Base-by-base conservation (phyloP, 2,329 filamentous ascomycete genomes). In the Cladobotryum protrusum region DNA sequence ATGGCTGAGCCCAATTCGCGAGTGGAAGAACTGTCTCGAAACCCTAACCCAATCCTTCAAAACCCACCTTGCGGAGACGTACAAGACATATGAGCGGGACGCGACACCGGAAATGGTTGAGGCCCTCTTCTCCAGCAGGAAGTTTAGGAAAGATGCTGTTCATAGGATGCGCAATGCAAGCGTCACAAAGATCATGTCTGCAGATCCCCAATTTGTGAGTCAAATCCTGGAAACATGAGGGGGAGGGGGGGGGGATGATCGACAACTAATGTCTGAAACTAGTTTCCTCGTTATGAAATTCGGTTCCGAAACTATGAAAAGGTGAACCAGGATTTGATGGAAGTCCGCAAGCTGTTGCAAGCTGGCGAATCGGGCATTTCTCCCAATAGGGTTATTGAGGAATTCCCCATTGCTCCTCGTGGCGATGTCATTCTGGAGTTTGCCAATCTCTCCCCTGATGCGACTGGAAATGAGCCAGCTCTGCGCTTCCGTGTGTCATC, bases 341-440 rank as follows among this genome's bases (percentile, higher is more conserved):
- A 70, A 1, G 59, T 74, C 4, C 64, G 66, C 5, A 63, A 65
- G n/a, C 59, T 76, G 1, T 59, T 77, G 2, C 66, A 71, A 14
- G 58, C 65, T 1, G 67, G 63, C 1, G 69, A 73, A 53, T 70
- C 71, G 0, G 70, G 67, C 8, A 71, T 72, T 24, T 64, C 68
- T 0, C 66, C 67, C 2, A 67, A 66, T 14, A 63, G 70, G 43
- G 59, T 59, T 0, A 63, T 75, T 8, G 62, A 67, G 14, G 75
- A 78, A 47, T 68, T 66, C 39, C 58, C 63, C 34, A 74, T 79
- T 46, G 66, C 71, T 0, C 65, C 66, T 1, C 65, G 65, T 2
- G 76, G 77, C 6, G 75, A 79, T 52, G 69, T 69, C 3, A 68
- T 80, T 20, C 66, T 80, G 32, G 77, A 79, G 52, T 80, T 79